Evolutionary conservation across 148 eudicot species (phyloP).

Genomic region (Cornus florida): DNA sequence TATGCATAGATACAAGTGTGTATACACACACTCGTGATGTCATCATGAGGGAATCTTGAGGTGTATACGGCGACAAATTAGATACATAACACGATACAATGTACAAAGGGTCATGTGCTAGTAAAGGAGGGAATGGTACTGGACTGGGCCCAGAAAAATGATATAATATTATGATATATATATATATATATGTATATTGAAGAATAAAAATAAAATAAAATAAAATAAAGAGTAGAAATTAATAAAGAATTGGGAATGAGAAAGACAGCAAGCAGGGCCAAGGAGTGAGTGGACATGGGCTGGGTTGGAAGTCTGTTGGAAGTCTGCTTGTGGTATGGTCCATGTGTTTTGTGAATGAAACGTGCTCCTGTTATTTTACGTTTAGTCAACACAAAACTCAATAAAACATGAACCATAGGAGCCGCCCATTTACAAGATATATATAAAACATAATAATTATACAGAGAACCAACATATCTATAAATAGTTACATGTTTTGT

Average conservation of each 20-base stretch:
- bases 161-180: too few relatives aligned
- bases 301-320: neutral
- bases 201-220: neutral
- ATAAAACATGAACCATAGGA: neutral
- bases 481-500: too few relatives aligned
- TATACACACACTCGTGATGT: slow-evolving; percentile 14
- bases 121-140: neutral
- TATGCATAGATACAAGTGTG: neutral
- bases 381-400: neutral
- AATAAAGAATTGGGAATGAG: neutral
- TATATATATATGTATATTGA: too few relatives aligned
- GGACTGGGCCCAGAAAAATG: too few relatives aligned
- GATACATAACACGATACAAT: neutral
- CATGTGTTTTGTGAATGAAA: neutral
- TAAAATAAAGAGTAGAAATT: neutral
- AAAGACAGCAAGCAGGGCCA: neutral
- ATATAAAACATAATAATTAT: too few relatives aligned
- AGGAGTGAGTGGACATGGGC: neutral
- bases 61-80: slow-evolving; percentile 9
- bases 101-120: neutral
- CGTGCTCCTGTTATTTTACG: neutral
- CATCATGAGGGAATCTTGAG: slow-evolving; percentile 25
- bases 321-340: neutral
- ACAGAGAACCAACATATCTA: too few relatives aligned
- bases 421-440: neutral